Evolutionary conservation across 805 yeast genomes (phyloP), one percentile per base, ranked within the genome.

Genomic region (Teunomyces atbi): DNA sequence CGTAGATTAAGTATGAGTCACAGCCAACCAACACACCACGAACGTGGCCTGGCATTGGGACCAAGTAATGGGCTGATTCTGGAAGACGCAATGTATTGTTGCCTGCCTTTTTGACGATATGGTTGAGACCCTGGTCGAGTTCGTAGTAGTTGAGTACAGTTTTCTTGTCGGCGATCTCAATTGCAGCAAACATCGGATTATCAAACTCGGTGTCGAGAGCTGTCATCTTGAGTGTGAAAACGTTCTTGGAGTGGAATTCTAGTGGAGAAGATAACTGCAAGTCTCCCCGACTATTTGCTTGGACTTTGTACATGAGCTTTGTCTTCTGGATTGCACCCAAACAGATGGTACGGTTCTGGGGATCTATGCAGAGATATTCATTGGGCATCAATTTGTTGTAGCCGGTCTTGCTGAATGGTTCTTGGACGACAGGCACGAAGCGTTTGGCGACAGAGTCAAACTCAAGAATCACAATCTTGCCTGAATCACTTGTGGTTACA

Each of bases 71-170:
- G 1, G 91, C 69, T 1, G 66, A 53, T 5, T 58, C 42, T 5
- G 62, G 63, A 12, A 64, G 19, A 5, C 33, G 15, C 10, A 21
- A 21, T 7, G 28, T 29, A 11, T 28, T 15, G 7, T 18, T 18
- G 12, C 37, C 13, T 1, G 38, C 42, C 28, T 50, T 53, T 23
- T 73, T 74, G 1, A 86, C 73, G 1, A 91, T 78, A 59, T 85
- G 86, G 58, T 91, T 91, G 40, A 92, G 68, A 1, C 97, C 97
- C 34, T 88, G 74, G 61, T 94, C 97, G 20, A 91, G 66, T 57
- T 89, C 92, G 65, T 92, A 92, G 60, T 79, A 86, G 3, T 80
- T 77, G 44, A 92, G 68, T 1, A 51, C 49, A 4, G 34, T 11
- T 5, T 46, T 48, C 4, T 50, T 34, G 50, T 59, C 50, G 44